Evolutionary conservation across 345 rosid species (phyloP), one percentile per base, ranked within the genome.

Genomic region (Linum lewisii): DNA sequence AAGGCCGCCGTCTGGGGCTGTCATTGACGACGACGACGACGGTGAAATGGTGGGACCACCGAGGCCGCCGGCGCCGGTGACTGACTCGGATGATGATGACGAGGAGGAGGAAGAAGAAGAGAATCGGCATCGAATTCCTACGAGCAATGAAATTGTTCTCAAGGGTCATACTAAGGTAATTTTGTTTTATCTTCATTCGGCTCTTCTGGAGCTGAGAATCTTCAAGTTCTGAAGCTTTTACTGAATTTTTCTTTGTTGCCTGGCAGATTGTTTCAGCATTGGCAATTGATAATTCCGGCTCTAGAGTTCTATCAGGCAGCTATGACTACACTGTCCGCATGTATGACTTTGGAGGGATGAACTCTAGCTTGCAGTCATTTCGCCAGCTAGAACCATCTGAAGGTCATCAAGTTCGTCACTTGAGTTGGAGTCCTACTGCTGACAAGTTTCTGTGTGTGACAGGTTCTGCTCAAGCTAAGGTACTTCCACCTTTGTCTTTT

Each of bases 401-500:
- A 69, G 97, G 97, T 55, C 97, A 89, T 56, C 99, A 89, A 78
- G 84, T 93, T 74, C 99, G 99, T 16, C 77, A 72, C 63, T 56
- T 93, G 61, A 93, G 99, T 71, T 93, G 99, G 97, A 93, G 97
- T 69, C 99, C 99, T 21, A 73, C 90, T 1, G 78, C 95, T 6
- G 99, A 89, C 72, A 80, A 84, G 0, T 87, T 93, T 69, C 71
- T 93, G 47, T 89, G 97, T 42, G 92, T 87, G 34, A 82, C 94
- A 66, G 99, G 99, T 49, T 89, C 97, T 56, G 97, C 99, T 54
- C 99, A 93, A 65, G 99, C 99, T 69, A 93, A 93, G 94, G 97
- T 88, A 69, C 54, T 57, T 45, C 3, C 47, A 25, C 51, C 1
- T 6, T 23, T 64, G 5, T 23, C 32, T 18, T 23, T 18, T 1